Evolutionary conservation across 352 stramenopile genomes (phyloP).

Genomic region (Phytopythium sindhum): DNA sequence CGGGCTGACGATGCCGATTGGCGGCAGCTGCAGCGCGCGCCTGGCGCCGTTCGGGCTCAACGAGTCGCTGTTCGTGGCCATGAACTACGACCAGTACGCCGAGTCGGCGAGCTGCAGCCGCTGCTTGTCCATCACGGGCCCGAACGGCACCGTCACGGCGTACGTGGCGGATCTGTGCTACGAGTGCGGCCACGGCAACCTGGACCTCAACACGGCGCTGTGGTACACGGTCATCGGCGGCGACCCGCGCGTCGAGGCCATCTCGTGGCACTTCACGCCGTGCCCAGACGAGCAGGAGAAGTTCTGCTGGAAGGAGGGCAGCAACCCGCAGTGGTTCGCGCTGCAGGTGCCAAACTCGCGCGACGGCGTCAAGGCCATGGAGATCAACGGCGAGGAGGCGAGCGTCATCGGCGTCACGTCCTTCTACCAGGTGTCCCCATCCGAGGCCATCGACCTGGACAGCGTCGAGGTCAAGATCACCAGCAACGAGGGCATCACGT

Average conservation of each 20-base stretch:
- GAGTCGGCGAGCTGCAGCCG: constrained; percentile 50
- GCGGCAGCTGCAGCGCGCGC: constrained; percentile 47
- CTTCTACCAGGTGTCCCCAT: constrained; percentile 72
- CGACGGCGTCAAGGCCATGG: constrained; percentile 41
- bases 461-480: constrained; percentile 75
- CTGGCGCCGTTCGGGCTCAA: constrained; percentile 41
- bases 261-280: constrained; percentile 55
- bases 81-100: constrained; percentile 65
- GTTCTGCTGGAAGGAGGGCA: constrained; percentile 69
- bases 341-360: constrained; percentile 58
- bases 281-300: constrained; percentile 60
- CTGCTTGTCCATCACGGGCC: constrained; percentile 46
- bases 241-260: constrained; percentile 42
- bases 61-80: constrained; percentile 46
- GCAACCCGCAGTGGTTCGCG: constrained; percentile 58
- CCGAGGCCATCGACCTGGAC: constrained; percentile 26
- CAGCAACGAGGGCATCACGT: constrained; percentile 88
- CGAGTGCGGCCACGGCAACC: constrained; percentile 55
- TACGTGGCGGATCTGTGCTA: constrained; percentile 67
- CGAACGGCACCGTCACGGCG: constrained; percentile 36
- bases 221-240: constrained; percentile 53
- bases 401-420: constrained; percentile 84
- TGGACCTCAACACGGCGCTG: constrained; percentile 60
- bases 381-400: constrained; percentile 40
- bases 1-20: constrained; percentile 35